Conservation (phyloP, 768 basidiomycete genomes). For the Tricholoma terreum region DNA sequence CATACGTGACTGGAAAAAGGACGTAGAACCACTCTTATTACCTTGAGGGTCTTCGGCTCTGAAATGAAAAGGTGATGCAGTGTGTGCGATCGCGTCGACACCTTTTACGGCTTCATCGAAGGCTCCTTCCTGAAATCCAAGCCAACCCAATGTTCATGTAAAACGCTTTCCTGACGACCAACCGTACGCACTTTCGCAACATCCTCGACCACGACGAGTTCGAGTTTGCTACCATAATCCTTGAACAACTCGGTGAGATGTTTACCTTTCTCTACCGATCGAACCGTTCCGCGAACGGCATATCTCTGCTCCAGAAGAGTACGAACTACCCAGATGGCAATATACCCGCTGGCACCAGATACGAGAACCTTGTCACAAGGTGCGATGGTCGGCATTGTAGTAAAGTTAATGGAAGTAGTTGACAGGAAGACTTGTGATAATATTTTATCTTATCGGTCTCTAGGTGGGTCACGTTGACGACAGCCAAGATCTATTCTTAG, state of each 20-base stretch:
- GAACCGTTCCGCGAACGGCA: slow-evolving; percentile 62
- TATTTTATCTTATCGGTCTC: no score
- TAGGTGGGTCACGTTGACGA: no score
- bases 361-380: slow-evolving; percentile 37
- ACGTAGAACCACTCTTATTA: background rate
- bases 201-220: slow-evolving; percentile 66
- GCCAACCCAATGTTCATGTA: background rate
- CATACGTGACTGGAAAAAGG: background rate
- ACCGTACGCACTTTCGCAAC: slow-evolving; percentile 38
- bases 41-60: slow-evolving; percentile 36
- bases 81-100: slow-evolving; percentile 61
- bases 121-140: slow-evolving; percentile 41
- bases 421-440: no score
- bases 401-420: no score
- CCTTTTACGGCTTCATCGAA: slow-evolving; percentile 73
- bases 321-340: slow-evolving; percentile 58
- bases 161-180: background rate
- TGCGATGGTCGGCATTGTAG: background rate
- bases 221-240: slow-evolving; percentile 53
- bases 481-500: no score
- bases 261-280: slow-evolving; percentile 54
- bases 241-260: slow-evolving; percentile 54
- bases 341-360: slow-evolving; percentile 58
- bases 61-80: slow-evolving; percentile 55
- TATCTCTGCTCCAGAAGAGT: slow-evolving; percentile 60